Evolutionary conservation across 2,329 filamentous ascomycete species (phyloP).

Genomic region (Epichloe bromicola): DNA sequence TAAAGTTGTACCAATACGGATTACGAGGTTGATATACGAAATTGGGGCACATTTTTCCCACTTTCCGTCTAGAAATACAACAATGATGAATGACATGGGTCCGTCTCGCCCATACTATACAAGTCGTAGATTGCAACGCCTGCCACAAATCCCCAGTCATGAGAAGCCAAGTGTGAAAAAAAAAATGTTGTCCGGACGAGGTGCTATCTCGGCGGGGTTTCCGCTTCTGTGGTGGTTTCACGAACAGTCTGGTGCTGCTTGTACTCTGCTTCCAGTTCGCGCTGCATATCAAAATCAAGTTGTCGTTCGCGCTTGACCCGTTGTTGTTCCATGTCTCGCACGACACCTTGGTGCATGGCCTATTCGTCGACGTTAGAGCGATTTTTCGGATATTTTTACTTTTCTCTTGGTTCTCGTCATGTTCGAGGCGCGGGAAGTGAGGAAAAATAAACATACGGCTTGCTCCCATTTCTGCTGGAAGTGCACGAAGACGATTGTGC

Average conservation of each 20-base stretch:
- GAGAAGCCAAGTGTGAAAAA: too few relatives aligned
- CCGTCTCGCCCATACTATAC: not conserved
- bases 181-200: not conserved
- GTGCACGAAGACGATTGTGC: constrained; percentile 77
- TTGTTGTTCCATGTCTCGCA: constrained; percentile 91
- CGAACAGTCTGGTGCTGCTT: constrained; percentile 74
- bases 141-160: too few relatives aligned
- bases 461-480: constrained; percentile 76
- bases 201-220: constrained; percentile 13
- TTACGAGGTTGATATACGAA: constrained; percentile 1
- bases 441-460: constrained; percentile 42
- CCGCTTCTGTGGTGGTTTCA: constrained; percentile 17
- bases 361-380: constrained; percentile 19
- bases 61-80: not conserved
- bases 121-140: not conserved
- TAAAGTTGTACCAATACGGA: constrained; percentile 1
- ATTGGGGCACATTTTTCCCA: not conserved
- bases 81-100: not conserved
- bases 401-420: not conserved
- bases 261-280: constrained; percentile 75
- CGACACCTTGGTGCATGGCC: constrained; percentile 92
- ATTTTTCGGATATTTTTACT: not conserved
- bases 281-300: constrained; percentile 89
- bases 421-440: not conserved
- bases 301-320: constrained; percentile 80